Conservation (phyloP, 768 basidiomycete species). For the Boletus bicolor region DNA sequence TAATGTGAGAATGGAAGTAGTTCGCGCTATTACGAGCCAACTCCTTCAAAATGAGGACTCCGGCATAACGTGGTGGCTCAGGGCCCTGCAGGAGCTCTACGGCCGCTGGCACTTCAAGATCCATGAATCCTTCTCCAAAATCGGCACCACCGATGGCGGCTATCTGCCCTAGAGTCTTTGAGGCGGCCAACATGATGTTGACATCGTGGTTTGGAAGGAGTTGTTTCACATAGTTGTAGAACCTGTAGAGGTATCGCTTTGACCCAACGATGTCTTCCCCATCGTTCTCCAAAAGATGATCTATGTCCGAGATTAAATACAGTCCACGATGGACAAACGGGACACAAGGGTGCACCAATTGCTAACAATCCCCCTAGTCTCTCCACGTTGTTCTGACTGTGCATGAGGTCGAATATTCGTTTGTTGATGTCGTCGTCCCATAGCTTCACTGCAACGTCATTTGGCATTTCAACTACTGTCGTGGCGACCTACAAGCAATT, state of each 20-base stretch:
- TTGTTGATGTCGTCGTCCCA: constrained; percentile 86
- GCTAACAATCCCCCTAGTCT: constrained; percentile 85
- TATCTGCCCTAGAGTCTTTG: constrained; percentile 88
- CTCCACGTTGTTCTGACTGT: constrained; percentile 74
- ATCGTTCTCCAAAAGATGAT: constrained; percentile 73
- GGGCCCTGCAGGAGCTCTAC: constrained; percentile 73
- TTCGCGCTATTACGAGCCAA: constrained; percentile 84
- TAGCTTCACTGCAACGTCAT: constrained; percentile 74
- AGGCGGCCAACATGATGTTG: constrained; percentile 90
- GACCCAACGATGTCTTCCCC: constrained; percentile 80
- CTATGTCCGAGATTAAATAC: constrained; percentile 32
- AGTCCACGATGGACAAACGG: background rate
- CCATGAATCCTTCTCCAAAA: constrained; percentile 88
- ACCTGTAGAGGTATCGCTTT: constrained; percentile 75
- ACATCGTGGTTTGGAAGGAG: constrained; percentile 89
- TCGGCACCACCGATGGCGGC: constrained; percentile 78
- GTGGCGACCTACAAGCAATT: constrained; percentile 55
- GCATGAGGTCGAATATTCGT: constrained; percentile 76
- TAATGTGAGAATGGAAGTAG: constrained; percentile 86
- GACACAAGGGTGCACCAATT: constrained; percentile 56
- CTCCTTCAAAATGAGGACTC: constrained; percentile 91
- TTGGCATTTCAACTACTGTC: constrained; percentile 74
- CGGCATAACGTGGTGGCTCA: constrained; percentile 87
- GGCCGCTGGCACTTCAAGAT: constrained; percentile 81
- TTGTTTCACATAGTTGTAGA: constrained; percentile 91